phyloP scores from a whole-genome alignment of 2,329 filamentous ascomycete species.

The Fusarium nisikadoi region DNA sequence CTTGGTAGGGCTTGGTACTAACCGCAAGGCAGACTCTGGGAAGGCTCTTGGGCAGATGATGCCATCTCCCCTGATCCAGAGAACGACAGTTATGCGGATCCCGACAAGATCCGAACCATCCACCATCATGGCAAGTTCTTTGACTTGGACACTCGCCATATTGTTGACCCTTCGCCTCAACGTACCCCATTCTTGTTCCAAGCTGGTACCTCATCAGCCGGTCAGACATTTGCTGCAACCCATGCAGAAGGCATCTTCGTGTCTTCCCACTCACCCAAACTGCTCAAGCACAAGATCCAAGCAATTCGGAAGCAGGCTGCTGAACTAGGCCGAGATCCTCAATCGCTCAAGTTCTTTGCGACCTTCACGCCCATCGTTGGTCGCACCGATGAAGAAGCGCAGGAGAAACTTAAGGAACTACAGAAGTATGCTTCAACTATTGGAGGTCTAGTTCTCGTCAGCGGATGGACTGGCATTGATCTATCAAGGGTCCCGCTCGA shows the following conservation, averaged over 20 bases:
- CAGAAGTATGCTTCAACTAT: slow-evolving; percentile 63
- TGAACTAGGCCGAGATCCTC: slow-evolving; percentile 64
- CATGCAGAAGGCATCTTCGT: slow-evolving; percentile 72
- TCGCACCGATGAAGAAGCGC: slow-evolving; percentile 62
- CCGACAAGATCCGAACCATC: slow-evolving; percentile 68
- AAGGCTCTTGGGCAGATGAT: slow-evolving; percentile 67
- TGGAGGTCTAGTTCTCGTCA: slow-evolving; percentile 65
- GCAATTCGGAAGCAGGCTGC: slow-evolving; percentile 63
- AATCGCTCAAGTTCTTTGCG: slow-evolving; percentile 65
- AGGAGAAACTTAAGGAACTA: slow-evolving; percentile 61
- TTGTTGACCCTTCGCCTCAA: slow-evolving; percentile 66
- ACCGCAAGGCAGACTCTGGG: slow-evolving; percentile 56
- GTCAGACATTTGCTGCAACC: slow-evolving; percentile 64
- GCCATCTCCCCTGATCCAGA: slow-evolving; percentile 64
- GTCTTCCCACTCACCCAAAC: slow-evolving; percentile 60
- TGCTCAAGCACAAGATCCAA: slow-evolving; percentile 61
- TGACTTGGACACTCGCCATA: slow-evolving; percentile 55
- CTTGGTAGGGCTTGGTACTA: accelerated
- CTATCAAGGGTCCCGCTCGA: slow-evolving; percentile 67
- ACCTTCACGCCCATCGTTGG: slow-evolving; percentile 62
- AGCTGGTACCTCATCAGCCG: slow-evolving; percentile 68
- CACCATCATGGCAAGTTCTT: slow-evolving; percentile 69
- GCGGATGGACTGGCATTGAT: slow-evolving; percentile 70
- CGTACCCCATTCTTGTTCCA: slow-evolving; percentile 68
- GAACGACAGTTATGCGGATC: slow-evolving; percentile 67